Evolutionary conservation across 192 early-diverging fungal species (phyloP).

Genomic region (Pecoramyces ruminantium): DNA sequence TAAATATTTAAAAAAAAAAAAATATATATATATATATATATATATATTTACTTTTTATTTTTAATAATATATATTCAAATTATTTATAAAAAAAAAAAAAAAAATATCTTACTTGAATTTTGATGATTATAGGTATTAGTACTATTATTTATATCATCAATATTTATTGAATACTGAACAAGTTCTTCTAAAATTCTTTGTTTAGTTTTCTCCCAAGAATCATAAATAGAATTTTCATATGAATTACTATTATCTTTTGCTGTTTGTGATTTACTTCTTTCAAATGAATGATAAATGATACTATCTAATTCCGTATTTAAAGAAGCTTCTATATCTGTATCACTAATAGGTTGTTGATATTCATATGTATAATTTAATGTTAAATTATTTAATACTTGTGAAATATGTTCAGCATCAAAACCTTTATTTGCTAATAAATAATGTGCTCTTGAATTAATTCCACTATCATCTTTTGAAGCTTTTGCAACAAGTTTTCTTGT

Average conservation of each 20-base stretch:
- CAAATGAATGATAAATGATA: slow-evolving; percentile 55
- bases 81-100: too few species aligned
- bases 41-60: too few species aligned
- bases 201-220: slow-evolving; percentile 60
- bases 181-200: slow-evolving; percentile 67
- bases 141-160: neutral
- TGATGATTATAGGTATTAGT: neutral
- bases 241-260: slow-evolving; percentile 45
- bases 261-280: slow-evolving; percentile 38
- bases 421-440: slow-evolving; percentile 63
- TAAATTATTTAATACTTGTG: slow-evolving; percentile 38
- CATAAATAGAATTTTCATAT: slow-evolving; percentile 31
- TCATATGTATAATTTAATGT: slow-evolving; percentile 58
- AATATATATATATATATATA: too few species aligned
- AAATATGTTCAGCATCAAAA: slow-evolving; percentile 55
- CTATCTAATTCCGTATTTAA: slow-evolving; percentile 51
- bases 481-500: slow-evolving; percentile 51
- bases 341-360: slow-evolving; percentile 47
- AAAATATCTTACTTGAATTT: neutral
- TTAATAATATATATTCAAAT: too few species aligned
- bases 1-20: too few species aligned
- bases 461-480: slow-evolving; percentile 12
- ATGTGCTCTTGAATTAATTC: slow-evolving; percentile 17
- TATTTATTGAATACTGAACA: slow-evolving; percentile 26
- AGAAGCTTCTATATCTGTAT: slow-evolving; percentile 70